phyloP scores from a whole-genome alignment of 2,329 filamentous ascomycete genomes.

The Diplodia corticola region DNA sequence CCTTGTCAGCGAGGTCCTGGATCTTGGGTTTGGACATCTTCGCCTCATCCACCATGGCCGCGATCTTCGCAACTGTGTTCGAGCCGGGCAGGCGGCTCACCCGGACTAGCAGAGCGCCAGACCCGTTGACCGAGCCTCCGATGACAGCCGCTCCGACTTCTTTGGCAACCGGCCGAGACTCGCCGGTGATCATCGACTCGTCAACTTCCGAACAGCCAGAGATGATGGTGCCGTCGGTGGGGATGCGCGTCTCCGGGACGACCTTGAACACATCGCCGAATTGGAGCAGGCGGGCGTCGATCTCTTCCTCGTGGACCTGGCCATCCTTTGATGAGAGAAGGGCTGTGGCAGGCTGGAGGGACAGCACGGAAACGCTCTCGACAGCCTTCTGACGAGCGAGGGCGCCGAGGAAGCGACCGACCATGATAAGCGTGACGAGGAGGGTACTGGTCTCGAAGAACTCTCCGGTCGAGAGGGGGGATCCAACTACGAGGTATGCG shows the following conservation, averaged over 20 bases:
- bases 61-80: constrained; percentile 71
- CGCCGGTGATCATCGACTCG: constrained; percentile 78
- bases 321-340: constrained; percentile 44
- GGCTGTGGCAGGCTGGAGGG: constrained; percentile 60
- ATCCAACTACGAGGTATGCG: constrained; percentile 38
- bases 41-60: constrained; percentile 69
- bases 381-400: constrained; percentile 53
- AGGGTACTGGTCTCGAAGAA: constrained; percentile 60
- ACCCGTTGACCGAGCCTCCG: constrained; percentile 63
- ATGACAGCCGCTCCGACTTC: constrained; percentile 54
- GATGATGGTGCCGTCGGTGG: constrained; percentile 69
- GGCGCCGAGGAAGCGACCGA: constrained; percentile 54
- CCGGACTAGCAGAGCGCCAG: constrained; percentile 51
- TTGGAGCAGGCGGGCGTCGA: constrained; percentile 69
- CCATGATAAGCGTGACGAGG: constrained; percentile 54
- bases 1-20: constrained; percentile 67
- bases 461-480: constrained; percentile 38
- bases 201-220: constrained; percentile 66
- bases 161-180: constrained; percentile 64
- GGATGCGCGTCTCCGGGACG: constrained; percentile 58
- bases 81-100: constrained; percentile 64
- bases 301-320: constrained; percentile 43
- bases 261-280: constrained; percentile 69
- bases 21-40: constrained; percentile 66
- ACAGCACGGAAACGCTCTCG: constrained; percentile 53